A percentile compares a stretch with the other conserved stretches of the same genome.
These are phyloP conservation scores for Lentinus polychrous DNA, from an alignment of 1,284 basidiomycete species.

Conservation along the genomic window DNA sequence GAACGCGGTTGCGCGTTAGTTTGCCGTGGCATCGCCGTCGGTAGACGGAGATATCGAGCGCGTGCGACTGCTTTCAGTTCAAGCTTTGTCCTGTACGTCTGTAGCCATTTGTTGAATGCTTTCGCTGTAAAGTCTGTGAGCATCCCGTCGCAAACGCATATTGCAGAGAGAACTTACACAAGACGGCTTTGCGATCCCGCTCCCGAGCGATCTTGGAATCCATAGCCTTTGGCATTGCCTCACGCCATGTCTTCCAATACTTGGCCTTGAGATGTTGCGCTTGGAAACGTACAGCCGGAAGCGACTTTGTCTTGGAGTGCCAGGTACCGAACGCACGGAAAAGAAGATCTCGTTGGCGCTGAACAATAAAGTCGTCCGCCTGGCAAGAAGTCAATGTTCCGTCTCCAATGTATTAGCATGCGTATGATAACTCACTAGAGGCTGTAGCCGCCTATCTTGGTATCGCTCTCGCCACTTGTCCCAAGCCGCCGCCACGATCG, in stretches of 20 bases:
- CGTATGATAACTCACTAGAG: slow-evolving; percentile 41
- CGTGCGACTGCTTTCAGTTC: slow-evolving; percentile 73
- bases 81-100: slow-evolving; percentile 59
- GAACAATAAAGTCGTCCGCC: slow-evolving; percentile 55
- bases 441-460: slow-evolving; percentile 52
- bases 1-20: slow-evolving; percentile 11
- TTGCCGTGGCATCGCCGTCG: slow-evolving; percentile 32
- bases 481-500: slow-evolving; percentile 50
- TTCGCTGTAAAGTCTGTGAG: slow-evolving; percentile 36
- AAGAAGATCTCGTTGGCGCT: slow-evolving; percentile 51
- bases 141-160: slow-evolving; percentile 6
- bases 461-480: slow-evolving; percentile 72
- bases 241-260: slow-evolving; percentile 60
- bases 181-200: slow-evolving; percentile 41
- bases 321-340: slow-evolving; percentile 64
- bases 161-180: slow-evolving; percentile 42
- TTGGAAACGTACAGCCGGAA: slow-evolving; percentile 71
- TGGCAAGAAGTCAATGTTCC: slow-evolving; percentile 22
- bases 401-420: background rate
- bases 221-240: slow-evolving; percentile 60
- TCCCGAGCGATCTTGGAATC: slow-evolving; percentile 62
- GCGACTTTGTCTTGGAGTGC: slow-evolving; percentile 67
- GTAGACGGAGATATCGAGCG: slow-evolving; percentile 65
- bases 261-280: slow-evolving; percentile 51
- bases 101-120: slow-evolving; percentile 56